Base-by-base conservation (phyloP, 345 rosid species). In the Trapa bicornis region DNA sequence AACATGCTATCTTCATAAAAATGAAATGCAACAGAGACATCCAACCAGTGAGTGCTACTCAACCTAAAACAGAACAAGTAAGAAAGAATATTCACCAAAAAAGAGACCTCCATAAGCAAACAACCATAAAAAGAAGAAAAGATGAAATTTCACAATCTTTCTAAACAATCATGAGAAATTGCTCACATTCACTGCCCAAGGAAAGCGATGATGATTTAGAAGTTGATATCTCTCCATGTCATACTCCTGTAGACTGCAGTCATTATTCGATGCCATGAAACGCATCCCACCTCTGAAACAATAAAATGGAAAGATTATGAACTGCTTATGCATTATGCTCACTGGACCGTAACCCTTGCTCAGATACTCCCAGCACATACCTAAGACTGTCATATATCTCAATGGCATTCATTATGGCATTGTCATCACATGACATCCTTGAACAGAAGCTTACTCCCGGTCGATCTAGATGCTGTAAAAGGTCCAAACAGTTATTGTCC, bases 121-220 rank as follows among this genome's bases (percentile, higher is more conserved):
- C 7, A 54, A 37, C 36, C 2, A 38, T 5, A n/a, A 17, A 36
- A 38, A 17, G 11, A 50, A 16, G 6, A 15, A 50, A 10, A 36
- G 6, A 37, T 33, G 22, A 41, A 56, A 56, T 9, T 7, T 37
- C 9, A 68, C 3, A 54, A n/a, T 54, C 33, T 0, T n/a, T 4
- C 9, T 54, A 54, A 54, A 8, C 35, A 54, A 54, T n/a, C 6
- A 54, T 5, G 22, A 13, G 10, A 61, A 63, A 9, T 37, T 61
- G 57, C 85, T 77, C 67, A 84, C 88, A 79, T 86, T 86, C 68
- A 86, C 88, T 45, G 91, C 84, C 91, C 91, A 86, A 15, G 80
- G 83, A 71, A 82, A 80, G 43, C 61, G 68, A 43, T 74, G 73
- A 70, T 79, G 83, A 61, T 82, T 84, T 68, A 78, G 43, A 37